These are phyloP conservation scores for Coemansia sp. DNA, from an alignment of 192 early-diverging fungal genomes.

Conservation along the genomic window DNA sequence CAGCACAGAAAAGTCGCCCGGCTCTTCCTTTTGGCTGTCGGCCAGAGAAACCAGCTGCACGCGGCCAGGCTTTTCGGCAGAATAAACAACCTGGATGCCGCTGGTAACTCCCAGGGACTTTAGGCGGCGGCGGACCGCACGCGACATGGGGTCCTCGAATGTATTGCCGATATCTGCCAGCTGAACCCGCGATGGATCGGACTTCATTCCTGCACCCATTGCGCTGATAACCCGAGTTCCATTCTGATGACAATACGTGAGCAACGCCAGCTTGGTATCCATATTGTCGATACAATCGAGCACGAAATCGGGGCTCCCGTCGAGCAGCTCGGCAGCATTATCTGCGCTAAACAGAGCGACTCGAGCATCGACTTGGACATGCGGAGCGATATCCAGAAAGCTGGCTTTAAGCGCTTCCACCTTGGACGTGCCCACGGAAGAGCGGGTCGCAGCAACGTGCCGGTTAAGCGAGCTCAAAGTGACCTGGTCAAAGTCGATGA, in stretches of 20 bases:
- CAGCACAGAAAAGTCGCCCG: slow-evolving; percentile 87
- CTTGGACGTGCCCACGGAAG: slow-evolving; percentile 88
- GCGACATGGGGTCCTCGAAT: slow-evolving; percentile 90
- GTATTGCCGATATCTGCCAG: slow-evolving; percentile 95
- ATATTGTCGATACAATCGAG: slow-evolving; percentile 96
- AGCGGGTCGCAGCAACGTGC: slow-evolving; percentile 88
- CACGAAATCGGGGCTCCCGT: slow-evolving; percentile 69
- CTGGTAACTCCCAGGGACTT: slow-evolving; percentile 66
- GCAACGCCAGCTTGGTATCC: slow-evolving; percentile 86
- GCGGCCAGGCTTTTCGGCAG: slow-evolving; percentile 89
- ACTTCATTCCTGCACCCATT: slow-evolving; percentile 97
- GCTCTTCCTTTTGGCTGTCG: slow-evolving; percentile 75
- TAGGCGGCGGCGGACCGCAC: slow-evolving; percentile 76
- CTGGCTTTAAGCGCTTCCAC: slow-evolving; percentile 69
- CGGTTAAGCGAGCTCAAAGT: slow-evolving; percentile 91
- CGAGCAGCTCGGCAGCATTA: slow-evolving; percentile 66
- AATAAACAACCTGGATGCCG: slow-evolving; percentile 93
- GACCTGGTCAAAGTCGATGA: slow-evolving; percentile 99
- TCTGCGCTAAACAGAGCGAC: slow-evolving; percentile 74
- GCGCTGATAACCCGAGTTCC: slow-evolving; percentile 81
- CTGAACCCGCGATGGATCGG: slow-evolving; percentile 93
- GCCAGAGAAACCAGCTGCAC: slow-evolving; percentile 88
- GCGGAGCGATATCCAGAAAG: slow-evolving; percentile 75
- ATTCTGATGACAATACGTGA: slow-evolving; percentile 79
- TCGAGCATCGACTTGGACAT: slow-evolving; percentile 71